Evolutionary conservation across 805 yeast genomes (phyloP).

Genomic region (Myxozyma vanderwaltii): DNA sequence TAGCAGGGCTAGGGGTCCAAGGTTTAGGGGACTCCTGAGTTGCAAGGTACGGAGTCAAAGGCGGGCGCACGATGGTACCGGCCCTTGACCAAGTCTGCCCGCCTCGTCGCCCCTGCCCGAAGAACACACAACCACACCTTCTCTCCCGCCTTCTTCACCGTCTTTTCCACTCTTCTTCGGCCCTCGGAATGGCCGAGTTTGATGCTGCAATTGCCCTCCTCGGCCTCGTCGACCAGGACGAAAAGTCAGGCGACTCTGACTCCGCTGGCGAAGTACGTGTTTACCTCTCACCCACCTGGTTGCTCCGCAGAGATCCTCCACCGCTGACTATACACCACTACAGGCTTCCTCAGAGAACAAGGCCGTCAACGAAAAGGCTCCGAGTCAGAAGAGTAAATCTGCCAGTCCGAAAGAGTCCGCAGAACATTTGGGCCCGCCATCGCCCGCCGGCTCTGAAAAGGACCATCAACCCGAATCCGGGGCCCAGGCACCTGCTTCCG

Average conservation of each 20-base stretch:
- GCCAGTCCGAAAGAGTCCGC: no score
- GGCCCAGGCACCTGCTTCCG: no score
- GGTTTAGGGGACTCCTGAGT: constrained; percentile 24
- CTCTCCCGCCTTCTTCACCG: background rate
- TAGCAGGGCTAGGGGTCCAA: background rate
- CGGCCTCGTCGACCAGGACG: constrained; percentile 33
- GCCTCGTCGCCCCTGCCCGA: constrained; percentile 4
- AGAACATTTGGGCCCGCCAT: no score
- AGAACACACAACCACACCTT: background rate
- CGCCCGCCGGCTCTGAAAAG: no score
- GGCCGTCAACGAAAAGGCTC: no score
- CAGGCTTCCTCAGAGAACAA: background rate
- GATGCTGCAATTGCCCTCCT: constrained; percentile 35
- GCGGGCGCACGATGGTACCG: background rate
- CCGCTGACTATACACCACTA: background rate
- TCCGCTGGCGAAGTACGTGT: constrained; percentile 5
- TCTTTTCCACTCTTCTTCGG: background rate
- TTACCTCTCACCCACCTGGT: background rate
- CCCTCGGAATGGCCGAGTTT: constrained; percentile 26
- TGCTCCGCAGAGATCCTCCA: background rate
- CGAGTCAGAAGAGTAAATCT: no score
- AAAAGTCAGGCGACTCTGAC: constrained; percentile 21
- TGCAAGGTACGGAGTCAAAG: constrained; percentile 1
- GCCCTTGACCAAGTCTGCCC: background rate
- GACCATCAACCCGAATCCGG: no score